Base-by-base conservation (phyloP, 2,329 filamentous ascomycete species). In the Phyllosticta citribraziliensis region DNA sequence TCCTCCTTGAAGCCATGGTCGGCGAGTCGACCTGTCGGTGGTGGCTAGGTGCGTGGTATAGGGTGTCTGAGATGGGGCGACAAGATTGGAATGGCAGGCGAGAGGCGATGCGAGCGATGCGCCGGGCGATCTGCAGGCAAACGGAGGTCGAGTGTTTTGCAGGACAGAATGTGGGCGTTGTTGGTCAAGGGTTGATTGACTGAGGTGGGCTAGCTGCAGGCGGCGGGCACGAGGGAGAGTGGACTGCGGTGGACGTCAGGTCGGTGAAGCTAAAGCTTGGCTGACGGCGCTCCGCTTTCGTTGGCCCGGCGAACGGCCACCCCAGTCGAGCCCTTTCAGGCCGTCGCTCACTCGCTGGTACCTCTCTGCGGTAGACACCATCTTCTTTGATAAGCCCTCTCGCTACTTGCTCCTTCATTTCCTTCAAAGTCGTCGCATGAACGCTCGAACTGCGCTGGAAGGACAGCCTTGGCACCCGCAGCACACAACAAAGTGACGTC, bases 1-100 rank as follows among this genome's bases (percentile, higher is more conserved):
- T 94, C 88, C 93, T 94, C 75, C 87, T 83, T 70, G 88, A 88
- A 73, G 88, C 82, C 88, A 91, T 91, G 72, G 70, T 62, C 51
- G 62, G 24, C 35, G 14, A 56, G 61, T 62, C 52, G 52, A 57
- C 22, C 22, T n/a, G 55, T 19, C 50, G 55, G 20, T 57, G 27
- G 55, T 35, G 52, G 51, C 50, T 51, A 24, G 51, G n/a, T 22
- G 52, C 30, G 17, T 24, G 22, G 47, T 10, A 5, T 10, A 5
- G 12, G 5, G 14, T 30, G 50, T 54, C 12, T 55, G 20, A 22
- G 54, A 27, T 35, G 60, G 33, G 22, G 12, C 24, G 25, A 27
- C 35, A 20, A 25, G 22, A 55, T 19, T 52, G 20, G n/a, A 14
- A 56, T 14, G n/a, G 11, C 22, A 24, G 52, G 40, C 40, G n/a